Evolutionary conservation across 805 yeast genomes (phyloP), one percentile per base, ranked within the genome.

Genomic region (Candida patagonica): DNA sequence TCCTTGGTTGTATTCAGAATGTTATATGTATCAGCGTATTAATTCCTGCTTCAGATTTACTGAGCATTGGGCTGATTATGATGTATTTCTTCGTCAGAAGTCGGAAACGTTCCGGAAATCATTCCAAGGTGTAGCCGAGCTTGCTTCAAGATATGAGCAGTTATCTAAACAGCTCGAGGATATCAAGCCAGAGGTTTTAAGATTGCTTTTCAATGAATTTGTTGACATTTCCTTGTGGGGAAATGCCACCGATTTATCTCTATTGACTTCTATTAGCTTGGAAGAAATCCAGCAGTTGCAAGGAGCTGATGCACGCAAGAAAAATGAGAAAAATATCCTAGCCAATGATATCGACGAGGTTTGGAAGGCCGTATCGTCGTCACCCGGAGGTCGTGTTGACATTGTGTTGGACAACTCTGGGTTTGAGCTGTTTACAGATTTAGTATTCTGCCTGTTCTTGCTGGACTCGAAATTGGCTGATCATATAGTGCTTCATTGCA

Each of bases 201-300:
- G 67, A 44, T 51, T 80, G 9, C 63, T 86, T 33, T 88, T 87
- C 66, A 73, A 69, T 45, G 99, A 92, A 57, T 82, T 88, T 46
- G 62, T 83, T 31, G 95, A 87, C 56, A 74, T 89, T 41, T 84
- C 96, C 0, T 63, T 92, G 40, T 92, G 99, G 99, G 99, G 99
- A 21, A 92, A 92, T 60, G 96, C 97, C 15, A 85, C 96, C 3
- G 99, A 92, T 60, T 70, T 92, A 54, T 86, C 96, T 0, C 65
- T 94, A 40, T 68, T 92, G 46, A 86, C 89, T n/a, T 76, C 87
- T 6, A 55, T 60, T 26, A 49, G 65, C 15, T 58, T 86, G 22
- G 96, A 88, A 35, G 96, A 92, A 49, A 81, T 92, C 53, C 82
- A 85, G 60, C 77, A 89, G 5, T 76, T 86, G 29, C 99, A 92